A percentile compares a stretch with the other conserved stretches of the same genome.
Evolutionary conservation across 2,329 filamentous ascomycete species (phyloP).

Genomic region (Xylariaceae sp.): DNA sequence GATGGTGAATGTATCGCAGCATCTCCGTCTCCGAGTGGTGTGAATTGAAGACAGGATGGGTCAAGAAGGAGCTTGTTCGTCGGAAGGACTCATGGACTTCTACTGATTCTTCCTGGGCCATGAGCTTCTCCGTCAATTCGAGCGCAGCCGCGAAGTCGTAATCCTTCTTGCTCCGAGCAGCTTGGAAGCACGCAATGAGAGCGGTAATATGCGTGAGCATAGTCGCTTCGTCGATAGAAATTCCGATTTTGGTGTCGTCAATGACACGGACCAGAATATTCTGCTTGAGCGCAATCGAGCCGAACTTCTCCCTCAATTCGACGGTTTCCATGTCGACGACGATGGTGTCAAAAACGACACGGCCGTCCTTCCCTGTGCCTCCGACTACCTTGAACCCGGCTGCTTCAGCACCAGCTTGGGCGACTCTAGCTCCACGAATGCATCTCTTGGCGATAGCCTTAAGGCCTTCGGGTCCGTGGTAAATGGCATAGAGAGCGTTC

Average conservation of each 20-base stretch:
- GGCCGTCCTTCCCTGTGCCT: slow-evolving; percentile 51
- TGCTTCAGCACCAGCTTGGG: slow-evolving; percentile 59
- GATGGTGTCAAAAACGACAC: slow-evolving; percentile 74
- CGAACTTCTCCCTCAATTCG: too few relatives aligned
- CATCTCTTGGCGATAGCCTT: slow-evolving; percentile 77
- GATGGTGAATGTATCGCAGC: slow-evolving; percentile 85
- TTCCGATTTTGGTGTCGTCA: slow-evolving; percentile 55
- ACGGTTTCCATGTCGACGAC: slow-evolving; percentile 51
- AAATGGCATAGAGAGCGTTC: slow-evolving; percentile 90
- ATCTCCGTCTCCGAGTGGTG: slow-evolving; percentile 95
- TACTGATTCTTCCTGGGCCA: slow-evolving; percentile 33
- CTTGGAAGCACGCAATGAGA: slow-evolving; percentile 23
- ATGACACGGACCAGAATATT: slow-evolving; percentile 59
- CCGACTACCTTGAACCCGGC: slow-evolving; percentile 60
- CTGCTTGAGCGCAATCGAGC: slow-evolving; percentile 25
- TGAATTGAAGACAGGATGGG: slow-evolving; percentile 89
- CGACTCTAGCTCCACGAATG: slow-evolving; percentile 62
- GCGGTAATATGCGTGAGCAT: slow-evolving; percentile 46
- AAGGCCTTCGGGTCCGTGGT: slow-evolving; percentile 81
- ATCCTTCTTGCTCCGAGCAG: slow-evolving; percentile 1
- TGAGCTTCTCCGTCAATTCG: slow-evolving; percentile 30
- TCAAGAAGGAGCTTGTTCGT: slow-evolving; percentile 70
- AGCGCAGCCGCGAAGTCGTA: not conserved
- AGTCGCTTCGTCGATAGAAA: slow-evolving; percentile 73
- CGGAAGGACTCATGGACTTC: slow-evolving; percentile 56